Evolutionary conservation across 2,329 filamentous ascomycete species (phyloP), one percentile per base, ranked within the genome.

Genomic region (Boeremia lycopersici): DNA sequence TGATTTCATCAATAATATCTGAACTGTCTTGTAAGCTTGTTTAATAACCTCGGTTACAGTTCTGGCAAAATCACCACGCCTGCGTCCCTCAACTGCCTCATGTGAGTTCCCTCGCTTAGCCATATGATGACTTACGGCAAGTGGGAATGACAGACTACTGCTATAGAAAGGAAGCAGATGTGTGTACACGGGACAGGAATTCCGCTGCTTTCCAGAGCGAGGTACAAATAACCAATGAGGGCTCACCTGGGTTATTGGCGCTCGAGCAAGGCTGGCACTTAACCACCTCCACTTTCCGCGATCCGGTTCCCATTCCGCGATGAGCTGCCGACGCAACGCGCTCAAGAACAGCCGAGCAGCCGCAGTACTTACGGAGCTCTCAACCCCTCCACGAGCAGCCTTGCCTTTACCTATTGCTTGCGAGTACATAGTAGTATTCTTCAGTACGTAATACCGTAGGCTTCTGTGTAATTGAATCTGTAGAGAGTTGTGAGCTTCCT

Each of bases 321-420:
- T 36, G 11, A 46, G 41, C 15, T 50, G 52, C 52, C 52, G 52
- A 50, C 31, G 46, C 47, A 46, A 50, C 34, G 52, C 52, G 35
- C 46, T 49, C 46, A 46, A 49, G 52, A 55, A 50, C 46, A 55
- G 50, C 52, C 52, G 52, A 55, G 36, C 12, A 55, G 52, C 52
- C 52, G 52, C 31, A 47, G 17, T 29, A 31, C 29, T 30, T 23
- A 26, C 10, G 15, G 45, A 36, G 35, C 34, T 15, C 19, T 38
- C 52, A 40, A 6, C 29, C 23, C 19, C 17, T 23, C 33, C 36
- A 38, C 36, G 19, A 38, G 2, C 46, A 46, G 36, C 41, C 36
- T 55, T 35, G 33, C 35, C 23, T 33, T 8, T 17, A 19, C n/a
- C 6, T 29, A 9, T 34, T 38, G 35, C 35, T 25, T 36, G n/a